A percentile compares a stretch with the other conserved stretches of the same genome.
Conservation (phyloP, 306 rosid species). For the Prunus mira region DNA sequence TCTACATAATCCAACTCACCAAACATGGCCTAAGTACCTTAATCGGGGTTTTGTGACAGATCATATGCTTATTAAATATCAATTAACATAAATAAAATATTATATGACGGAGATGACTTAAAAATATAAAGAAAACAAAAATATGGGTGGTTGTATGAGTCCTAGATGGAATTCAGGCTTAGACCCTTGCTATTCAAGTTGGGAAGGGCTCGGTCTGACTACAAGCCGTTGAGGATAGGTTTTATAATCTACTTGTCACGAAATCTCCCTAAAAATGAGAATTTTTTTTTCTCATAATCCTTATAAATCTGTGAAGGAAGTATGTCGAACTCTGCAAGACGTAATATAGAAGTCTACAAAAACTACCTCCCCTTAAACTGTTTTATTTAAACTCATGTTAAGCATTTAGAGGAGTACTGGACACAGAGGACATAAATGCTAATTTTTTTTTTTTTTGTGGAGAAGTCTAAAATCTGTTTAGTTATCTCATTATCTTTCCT, state of each 20-base stretch:
- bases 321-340: background rate
- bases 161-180: background rate
- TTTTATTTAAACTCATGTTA: background rate
- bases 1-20: too few species aligned
- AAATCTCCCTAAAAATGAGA: background rate
- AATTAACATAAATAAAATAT: background rate
- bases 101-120: background rate
- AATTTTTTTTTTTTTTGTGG: background rate
- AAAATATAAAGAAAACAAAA: background rate
- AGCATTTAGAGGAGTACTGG: background rate
- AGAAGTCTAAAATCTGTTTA: background rate
- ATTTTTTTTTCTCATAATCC: background rate
- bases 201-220: background rate
- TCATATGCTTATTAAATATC: background rate
- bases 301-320: background rate
- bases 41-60: background rate
- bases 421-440: background rate
- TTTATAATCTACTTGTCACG: background rate
- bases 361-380: background rate
- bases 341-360: background rate
- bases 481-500: background rate
- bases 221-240: too few species aligned
- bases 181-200: background rate
- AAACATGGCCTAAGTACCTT: background rate
- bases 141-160: background rate